Conservation (phyloP, 2,329 filamentous ascomycete genomes). For the Trichoderma asperellum region DNA sequence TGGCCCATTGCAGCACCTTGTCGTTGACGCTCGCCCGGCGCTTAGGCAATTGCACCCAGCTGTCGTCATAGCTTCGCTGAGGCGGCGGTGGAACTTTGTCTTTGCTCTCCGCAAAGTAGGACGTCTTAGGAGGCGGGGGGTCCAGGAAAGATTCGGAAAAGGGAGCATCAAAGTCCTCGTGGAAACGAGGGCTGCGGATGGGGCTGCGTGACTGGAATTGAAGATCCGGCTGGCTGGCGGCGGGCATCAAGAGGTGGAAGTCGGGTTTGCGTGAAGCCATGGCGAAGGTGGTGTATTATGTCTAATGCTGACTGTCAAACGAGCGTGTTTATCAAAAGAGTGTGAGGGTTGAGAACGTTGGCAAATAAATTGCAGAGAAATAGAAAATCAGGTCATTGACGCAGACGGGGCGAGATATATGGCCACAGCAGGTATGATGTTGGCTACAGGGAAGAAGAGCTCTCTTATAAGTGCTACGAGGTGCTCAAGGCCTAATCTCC, state of each 20-base stretch:
- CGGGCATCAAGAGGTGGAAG: constrained; percentile 37
- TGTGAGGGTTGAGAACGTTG: background rate
- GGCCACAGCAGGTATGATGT: constrained; percentile 8
- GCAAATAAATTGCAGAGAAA: constrained; percentile 1
- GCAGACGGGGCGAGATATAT: constrained; percentile 11
- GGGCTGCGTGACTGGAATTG: constrained; percentile 27
- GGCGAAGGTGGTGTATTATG: background rate
- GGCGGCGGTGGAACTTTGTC: constrained; percentile 34
- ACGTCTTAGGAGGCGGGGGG: constrained; percentile 39
- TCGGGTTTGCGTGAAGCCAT: constrained; percentile 39
- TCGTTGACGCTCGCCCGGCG: constrained; percentile 41
- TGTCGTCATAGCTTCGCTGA: constrained; percentile 32
- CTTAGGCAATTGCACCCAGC: constrained; percentile 36
- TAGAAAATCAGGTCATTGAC: constrained; percentile 16
- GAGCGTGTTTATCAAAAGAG: constrained; percentile 17
- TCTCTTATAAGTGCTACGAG: constrained; percentile 3
- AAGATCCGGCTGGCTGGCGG: constrained; percentile 29
- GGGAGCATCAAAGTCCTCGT: constrained; percentile 46
- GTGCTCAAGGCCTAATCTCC: constrained; percentile 13
- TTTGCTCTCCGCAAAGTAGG: constrained; percentile 36
- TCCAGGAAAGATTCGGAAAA: constrained; percentile 44
- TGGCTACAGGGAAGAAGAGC: constrained; percentile 5
- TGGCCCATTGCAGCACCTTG: constrained; percentile 42
- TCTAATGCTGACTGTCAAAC: constrained; percentile 8
- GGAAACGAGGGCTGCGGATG: constrained; percentile 43